Percentiles rank a stretch among this genome's conserved stretches.
phyloP scores from a whole-genome alignment of 305 asterid genomes.

The Solanum hybrid region DNA sequence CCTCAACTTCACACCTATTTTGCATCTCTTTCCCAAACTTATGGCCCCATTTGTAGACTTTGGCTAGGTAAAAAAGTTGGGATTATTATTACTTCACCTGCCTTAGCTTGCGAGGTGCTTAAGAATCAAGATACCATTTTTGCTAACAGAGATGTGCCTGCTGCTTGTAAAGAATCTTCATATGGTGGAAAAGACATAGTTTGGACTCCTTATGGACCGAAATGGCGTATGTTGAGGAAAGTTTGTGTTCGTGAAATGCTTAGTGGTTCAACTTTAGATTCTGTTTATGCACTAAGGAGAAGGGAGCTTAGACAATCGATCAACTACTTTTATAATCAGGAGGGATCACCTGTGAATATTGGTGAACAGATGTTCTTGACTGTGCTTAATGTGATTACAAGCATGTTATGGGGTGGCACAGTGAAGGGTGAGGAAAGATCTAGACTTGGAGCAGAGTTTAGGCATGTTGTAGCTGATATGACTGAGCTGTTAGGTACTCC shows the following conservation, averaged over 20 bases:
- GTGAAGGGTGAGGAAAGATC: background rate
- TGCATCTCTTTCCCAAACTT: background rate
- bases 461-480: background rate
- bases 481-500: background rate
- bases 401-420: background rate
- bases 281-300: background rate
- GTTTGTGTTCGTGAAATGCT: background rate
- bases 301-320: background rate
- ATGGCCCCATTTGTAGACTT: background rate
- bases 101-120: background rate
- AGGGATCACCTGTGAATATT: background rate
- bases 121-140: background rate
- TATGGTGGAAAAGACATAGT: background rate
- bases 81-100: background rate
- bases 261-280: background rate
- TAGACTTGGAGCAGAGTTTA: background rate
- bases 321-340: background rate
- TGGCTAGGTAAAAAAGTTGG: background rate
- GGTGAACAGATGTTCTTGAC: background rate
- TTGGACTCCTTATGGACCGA: background rate
- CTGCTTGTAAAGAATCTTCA: too few species aligned
- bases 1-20: background rate
- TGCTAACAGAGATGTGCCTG: background rate
- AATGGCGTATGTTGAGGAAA: background rate
- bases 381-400: background rate